phyloP scores from a whole-genome alignment of 352 stramenopile species.

The Phytophthora cryptogea region DNA sequence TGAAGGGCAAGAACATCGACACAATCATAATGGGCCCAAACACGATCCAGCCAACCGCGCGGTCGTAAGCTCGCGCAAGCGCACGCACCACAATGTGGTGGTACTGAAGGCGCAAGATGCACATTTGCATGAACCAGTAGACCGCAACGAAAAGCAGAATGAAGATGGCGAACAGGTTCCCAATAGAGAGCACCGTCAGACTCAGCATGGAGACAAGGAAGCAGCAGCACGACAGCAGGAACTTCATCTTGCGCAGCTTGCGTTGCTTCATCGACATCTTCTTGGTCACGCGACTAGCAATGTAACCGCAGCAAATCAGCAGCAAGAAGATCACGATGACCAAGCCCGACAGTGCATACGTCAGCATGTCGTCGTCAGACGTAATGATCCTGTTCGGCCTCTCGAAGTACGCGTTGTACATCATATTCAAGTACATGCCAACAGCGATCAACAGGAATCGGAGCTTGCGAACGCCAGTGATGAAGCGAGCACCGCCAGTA shows the following conservation, averaged over 20 bases:
- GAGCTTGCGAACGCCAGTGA: constrained; percentile 78
- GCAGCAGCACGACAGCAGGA: constrained; percentile 73
- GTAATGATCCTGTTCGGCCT: constrained; percentile 59
- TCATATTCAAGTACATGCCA: constrained; percentile 81
- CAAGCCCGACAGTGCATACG: constrained; percentile 62
- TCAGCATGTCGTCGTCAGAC: constrained; percentile 53
- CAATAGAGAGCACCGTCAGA: constrained; percentile 70
- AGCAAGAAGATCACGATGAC: constrained; percentile 76
- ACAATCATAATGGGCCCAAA: constrained; percentile 90
- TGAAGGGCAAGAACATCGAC: constrained; percentile 90
- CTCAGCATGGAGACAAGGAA: constrained; percentile 69
- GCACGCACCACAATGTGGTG: constrained; percentile 86
- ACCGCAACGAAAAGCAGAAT: constrained; percentile 71
- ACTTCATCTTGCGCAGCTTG: constrained; percentile 91
- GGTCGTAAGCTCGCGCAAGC: constrained; percentile 74
- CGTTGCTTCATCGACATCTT: constrained; percentile 91
- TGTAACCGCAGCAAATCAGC: constrained; percentile 84
- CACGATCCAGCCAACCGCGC: constrained; percentile 86
- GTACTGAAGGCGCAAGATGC: constrained; percentile 79
- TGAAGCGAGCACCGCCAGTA: constrained; percentile 58
- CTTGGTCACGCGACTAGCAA: constrained; percentile 85
- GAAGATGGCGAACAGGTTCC: constrained; percentile 76
- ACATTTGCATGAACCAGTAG: constrained; percentile 90
- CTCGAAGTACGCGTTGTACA: constrained; percentile 84
- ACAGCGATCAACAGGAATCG: constrained; percentile 77